Base-by-base conservation (phyloP, 129 eudicot genomes). In the Centella asiatica region DNA sequence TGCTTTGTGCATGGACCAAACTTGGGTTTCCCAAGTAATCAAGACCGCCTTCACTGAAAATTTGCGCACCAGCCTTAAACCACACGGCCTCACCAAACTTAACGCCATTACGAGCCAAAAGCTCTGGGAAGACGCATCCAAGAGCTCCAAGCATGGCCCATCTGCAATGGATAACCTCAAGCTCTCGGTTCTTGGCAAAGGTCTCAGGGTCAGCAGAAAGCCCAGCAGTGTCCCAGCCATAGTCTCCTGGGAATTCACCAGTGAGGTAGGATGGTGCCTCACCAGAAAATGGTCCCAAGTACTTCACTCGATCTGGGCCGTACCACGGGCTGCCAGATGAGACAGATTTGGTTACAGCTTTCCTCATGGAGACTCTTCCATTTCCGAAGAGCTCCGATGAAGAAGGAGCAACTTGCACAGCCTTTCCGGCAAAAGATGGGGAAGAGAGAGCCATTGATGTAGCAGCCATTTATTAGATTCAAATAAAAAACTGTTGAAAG, bases 81-180 rank as follows among this genome's bases (percentile, higher is more conserved):
- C 42, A 56, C 34, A 56, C 61, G 5, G 61, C 42, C 22, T 56
- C 61, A 11, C 61, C 42, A 7, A 55, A 56, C 61, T 56, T 56
- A 24, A 56, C 61, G 18, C 61, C 61, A 15, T 55, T 55, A 28
- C 40, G 61, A 5, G 40, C 61, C 42, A 55, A 55, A 36, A 55
- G 42, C 61, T 55, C 61, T 0, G 42, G 42, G 15, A 55, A 55
- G 13, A 55, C 61, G 17, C 61, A 55, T 0, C 42, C 61, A 55
- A 55, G 42, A 15, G 61, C 61, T 55, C 61, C 61, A 2, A 56
- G 61, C 61, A 56, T 56, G 44, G 61, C 44, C 61, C 61, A 56
- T 29, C 61, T 56, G 39, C 24, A 7, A 42, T 56, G 61, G 42
- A 56, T 56, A 22, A 56, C 61, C 36, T 56, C 61, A 18, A 56